phyloP scores from a whole-genome alignment of 495 filamentous ascomycete species.

The Hypoxylon crocopeplum region DNA sequence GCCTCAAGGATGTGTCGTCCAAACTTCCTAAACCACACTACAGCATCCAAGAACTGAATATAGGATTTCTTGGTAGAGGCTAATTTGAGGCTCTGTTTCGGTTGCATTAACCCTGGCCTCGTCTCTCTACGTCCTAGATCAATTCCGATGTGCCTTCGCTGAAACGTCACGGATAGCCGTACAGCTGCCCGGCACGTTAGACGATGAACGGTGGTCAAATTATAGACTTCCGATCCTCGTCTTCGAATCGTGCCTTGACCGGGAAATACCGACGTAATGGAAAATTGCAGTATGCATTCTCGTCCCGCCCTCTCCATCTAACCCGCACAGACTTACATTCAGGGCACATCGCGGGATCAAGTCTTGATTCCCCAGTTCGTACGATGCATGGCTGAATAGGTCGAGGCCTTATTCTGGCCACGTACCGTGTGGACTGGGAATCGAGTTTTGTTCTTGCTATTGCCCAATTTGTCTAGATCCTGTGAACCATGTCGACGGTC shows the following conservation, averaged over 20 bases:
- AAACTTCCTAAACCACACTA: too few relatives aligned
- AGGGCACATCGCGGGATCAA: conserved; percentile 8
- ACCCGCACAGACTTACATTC: conserved; percentile 16
- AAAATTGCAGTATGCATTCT: conserved; percentile 39
- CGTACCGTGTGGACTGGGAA: conserved; percentile 10
- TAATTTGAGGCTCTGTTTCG: neutral
- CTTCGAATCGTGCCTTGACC: conserved; percentile 27
- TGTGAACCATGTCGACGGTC: conserved; percentile 41
- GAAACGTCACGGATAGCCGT: too few relatives aligned
- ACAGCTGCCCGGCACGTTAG: too few relatives aligned
- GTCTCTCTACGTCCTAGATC: neutral
- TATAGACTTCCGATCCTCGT: conserved; percentile 35
- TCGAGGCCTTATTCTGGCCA: neutral
- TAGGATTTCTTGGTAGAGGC: too few relatives aligned
- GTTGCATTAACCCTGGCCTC: conserved; percentile 1
- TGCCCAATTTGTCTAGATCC: conserved; percentile 19
- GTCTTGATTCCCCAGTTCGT: conserved; percentile 7
- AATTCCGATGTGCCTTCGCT: conserved; percentile 4
- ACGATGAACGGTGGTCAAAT: conserved; percentile 42
- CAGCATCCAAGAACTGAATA: too few relatives aligned
- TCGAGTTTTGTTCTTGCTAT: conserved; percentile 12
- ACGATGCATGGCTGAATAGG: neutral
- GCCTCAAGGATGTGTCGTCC: too few relatives aligned
- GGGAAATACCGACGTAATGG: conserved; percentile 43
- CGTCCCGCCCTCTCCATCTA: conserved; percentile 4